Evolutionary conservation across 2,329 filamentous ascomycete genomes (phyloP).

Genomic region (Fusarium beomiforme): DNA sequence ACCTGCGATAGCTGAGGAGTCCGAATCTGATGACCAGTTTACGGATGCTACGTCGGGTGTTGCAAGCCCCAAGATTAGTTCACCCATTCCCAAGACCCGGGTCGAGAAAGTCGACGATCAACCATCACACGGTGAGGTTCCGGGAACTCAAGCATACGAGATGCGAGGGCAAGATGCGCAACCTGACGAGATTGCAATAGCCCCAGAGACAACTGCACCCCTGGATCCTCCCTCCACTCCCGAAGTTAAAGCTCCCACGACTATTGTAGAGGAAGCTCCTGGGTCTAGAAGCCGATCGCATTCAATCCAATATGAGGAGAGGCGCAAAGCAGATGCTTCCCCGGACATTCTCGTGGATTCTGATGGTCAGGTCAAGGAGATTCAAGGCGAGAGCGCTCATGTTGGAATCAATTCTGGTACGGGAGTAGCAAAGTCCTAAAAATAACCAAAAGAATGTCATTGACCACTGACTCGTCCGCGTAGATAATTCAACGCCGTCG

Average conservation of each 20-base stretch:
- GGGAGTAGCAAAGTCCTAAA: constrained; percentile 39
- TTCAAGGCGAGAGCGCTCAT: constrained; percentile 38
- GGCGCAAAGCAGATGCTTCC: constrained; percentile 61
- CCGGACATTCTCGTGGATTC: constrained; percentile 62
- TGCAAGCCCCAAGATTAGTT: constrained; percentile 54
- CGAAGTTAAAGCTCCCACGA: constrained; percentile 55
- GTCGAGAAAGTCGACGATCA: constrained; percentile 67
- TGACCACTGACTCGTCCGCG: constrained; percentile 39
- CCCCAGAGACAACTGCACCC: constrained; percentile 43
- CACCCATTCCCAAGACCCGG: constrained; percentile 67
- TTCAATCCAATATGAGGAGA: constrained; percentile 56
- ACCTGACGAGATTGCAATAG: constrained; percentile 68
- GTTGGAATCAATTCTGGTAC: constrained; percentile 42
- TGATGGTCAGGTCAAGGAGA: constrained; percentile 53
- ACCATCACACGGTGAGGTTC: constrained; percentile 67
- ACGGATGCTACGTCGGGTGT: constrained; percentile 70
- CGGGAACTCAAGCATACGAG: constrained; percentile 67
- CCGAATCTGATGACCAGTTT: constrained; percentile 76
- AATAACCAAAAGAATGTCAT: constrained; percentile 28
- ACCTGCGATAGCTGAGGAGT: constrained; percentile 56
- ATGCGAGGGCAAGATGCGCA: constrained; percentile 66
- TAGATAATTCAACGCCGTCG: constrained; percentile 43
- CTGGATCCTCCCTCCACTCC: constrained; percentile 36
- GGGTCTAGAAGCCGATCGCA: constrained; percentile 54
- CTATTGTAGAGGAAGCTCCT: constrained; percentile 63